These are phyloP conservation scores for Lonicera japonica DNA, from an alignment of 129 eudicot genomes.

Conservation along the genomic window DNA sequence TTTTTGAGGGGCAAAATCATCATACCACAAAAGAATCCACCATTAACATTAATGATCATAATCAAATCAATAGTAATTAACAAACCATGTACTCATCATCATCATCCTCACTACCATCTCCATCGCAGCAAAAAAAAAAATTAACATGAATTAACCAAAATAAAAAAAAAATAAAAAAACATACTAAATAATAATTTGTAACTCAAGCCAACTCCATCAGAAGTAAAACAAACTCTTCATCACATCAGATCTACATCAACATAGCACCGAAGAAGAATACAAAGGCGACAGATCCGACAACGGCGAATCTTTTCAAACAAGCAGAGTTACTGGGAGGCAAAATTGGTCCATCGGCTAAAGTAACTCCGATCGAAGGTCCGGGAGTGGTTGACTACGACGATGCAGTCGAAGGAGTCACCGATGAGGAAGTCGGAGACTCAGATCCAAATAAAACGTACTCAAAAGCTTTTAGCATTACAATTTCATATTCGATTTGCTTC, in stretches of 20 bases:
- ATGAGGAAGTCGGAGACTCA: background rate
- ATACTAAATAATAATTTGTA: too few species aligned
- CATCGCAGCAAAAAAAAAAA: slow-evolving; percentile 15
- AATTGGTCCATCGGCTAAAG: background rate
- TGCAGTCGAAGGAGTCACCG: background rate
- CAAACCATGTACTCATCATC: background rate
- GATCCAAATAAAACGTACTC: too few species aligned
- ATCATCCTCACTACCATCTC: background rate
- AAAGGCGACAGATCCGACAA: background rate
- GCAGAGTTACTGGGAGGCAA: background rate
- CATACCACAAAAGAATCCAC: background rate
- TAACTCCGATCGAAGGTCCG: background rate
- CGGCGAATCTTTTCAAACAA: background rate
- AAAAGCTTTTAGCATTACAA: too few species aligned
- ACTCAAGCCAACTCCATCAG: background rate
- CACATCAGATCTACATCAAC: background rate
- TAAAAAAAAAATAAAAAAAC: too few species aligned
- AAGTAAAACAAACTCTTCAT: too few species aligned
- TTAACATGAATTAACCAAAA: slow-evolving; percentile 11
- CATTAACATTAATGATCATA: slow-evolving; percentile 10
- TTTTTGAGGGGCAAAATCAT: too few species aligned
- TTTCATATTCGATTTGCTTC: too few species aligned
- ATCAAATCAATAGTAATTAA: slow-evolving; percentile 3
- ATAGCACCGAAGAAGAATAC: background rate
- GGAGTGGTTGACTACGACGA: background rate